Evolutionary conservation across 2,329 filamentous ascomycete genomes (phyloP).

Genomic region (Pezicula carpinea): DNA sequence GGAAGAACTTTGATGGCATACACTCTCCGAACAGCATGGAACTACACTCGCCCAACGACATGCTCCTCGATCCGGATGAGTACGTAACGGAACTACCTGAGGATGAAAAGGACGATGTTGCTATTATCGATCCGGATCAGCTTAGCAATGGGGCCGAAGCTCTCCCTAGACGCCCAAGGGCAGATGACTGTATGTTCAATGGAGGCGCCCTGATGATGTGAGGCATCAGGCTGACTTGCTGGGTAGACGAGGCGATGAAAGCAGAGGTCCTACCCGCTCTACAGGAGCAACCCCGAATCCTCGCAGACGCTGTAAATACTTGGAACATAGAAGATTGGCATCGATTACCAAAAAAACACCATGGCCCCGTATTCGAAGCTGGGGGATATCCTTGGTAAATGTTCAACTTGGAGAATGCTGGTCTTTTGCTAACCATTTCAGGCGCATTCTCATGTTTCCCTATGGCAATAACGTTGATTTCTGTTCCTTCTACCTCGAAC

Average conservation of each 20-base stretch:
- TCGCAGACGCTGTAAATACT: constrained; percentile 71
- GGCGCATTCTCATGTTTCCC: constrained; percentile 93
- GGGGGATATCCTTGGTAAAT: constrained; percentile 81
- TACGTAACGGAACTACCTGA: constrained; percentile 23
- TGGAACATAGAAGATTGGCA: constrained; percentile 90
- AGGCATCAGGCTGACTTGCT: constrained; percentile 15
- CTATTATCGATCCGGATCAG: constrained; percentile 34
- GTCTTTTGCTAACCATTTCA: constrained; percentile 32
- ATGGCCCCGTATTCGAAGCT: constrained; percentile 83
- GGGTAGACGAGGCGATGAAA: constrained; percentile 78
- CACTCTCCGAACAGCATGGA: constrained; percentile 28
- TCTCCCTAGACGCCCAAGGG: constrained; percentile 22
- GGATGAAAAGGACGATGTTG: constrained; percentile 34
- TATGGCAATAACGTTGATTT: constrained; percentile 92
- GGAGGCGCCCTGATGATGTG: not conserved
- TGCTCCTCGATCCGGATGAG: constrained; percentile 28
- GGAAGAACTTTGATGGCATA: constrained; percentile 22
- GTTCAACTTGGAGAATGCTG: not conserved
- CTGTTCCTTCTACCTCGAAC: constrained; percentile 93
- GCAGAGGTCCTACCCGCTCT: constrained; percentile 70
- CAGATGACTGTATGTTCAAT: constrained; percentile 32
- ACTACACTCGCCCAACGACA: constrained; percentile 24
- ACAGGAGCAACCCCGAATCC: constrained; percentile 69
- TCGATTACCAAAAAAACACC: constrained; percentile 69
- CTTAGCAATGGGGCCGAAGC: constrained; percentile 20